These are phyloP conservation scores for Heracleum sosnowskyi DNA, from an alignment of 129 eudicot genomes.

Conservation along the genomic window DNA sequence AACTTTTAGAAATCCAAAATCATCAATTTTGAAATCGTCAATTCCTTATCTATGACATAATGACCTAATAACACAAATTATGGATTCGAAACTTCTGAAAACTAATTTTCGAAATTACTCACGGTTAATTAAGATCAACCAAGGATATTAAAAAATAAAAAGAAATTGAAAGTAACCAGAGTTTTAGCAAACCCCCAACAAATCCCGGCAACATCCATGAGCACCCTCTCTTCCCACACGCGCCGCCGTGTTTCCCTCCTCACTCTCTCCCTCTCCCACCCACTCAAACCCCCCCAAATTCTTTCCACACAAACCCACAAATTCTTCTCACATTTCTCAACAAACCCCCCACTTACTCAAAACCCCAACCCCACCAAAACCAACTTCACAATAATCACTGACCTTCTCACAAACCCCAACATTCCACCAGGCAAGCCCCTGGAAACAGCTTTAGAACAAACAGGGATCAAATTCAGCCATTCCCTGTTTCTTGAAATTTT, in stretches of 20 bases:
- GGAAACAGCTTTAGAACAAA: conserved; percentile 28
- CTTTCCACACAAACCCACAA: background rate
- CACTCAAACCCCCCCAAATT: background rate
- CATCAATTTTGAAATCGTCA: no score
- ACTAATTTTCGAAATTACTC: no score
- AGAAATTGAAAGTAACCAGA: no score
- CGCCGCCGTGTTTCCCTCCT: conserved; percentile 19
- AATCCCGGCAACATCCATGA: conserved; percentile 4
- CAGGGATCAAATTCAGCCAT: conserved; percentile 8
- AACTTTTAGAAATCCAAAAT: no score
- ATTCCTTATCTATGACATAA: no score
- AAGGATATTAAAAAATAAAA: no score
- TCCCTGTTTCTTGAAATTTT: conserved; percentile 24
- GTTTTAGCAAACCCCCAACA: no score
- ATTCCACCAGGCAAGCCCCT: conserved; percentile 35
- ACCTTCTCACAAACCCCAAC: conserved; percentile 27
- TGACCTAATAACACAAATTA: no score
- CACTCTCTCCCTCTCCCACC: conserved; percentile 16
- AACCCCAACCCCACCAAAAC: conserved; percentile 20
- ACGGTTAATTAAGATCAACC: no score
- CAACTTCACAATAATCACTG: conserved; percentile 18
- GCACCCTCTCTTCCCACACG: background rate
- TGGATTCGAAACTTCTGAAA: no score
- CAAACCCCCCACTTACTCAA: conserved; percentile 7
- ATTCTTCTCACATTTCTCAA: background rate